Evolutionary conservation across 176 grass and related monocot genomes (phyloP), one percentile per base, ranked within the genome.

Genomic region (Cenchrus americanus): DNA sequence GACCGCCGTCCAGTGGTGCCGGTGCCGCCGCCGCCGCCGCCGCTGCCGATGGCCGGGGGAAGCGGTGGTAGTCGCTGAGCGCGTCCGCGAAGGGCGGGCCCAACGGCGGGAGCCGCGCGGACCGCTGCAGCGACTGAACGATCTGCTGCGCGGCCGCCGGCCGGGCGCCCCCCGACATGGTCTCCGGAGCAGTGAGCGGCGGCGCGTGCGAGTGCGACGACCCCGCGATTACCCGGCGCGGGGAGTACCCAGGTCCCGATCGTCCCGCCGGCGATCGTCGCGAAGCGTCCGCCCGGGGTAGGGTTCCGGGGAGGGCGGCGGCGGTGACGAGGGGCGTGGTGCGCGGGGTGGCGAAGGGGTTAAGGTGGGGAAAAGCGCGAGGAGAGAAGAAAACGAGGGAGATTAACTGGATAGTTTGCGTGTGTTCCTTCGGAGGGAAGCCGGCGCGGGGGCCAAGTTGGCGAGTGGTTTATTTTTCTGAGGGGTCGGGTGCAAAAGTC

Each of bases 111-210:
- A 88, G 52, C 73, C 76, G 63, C n/a, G 60, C 50, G 34, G 79
- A 73, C 74, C 78, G 81, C 84, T 82, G 82, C 60, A 89, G 64
- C 34, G 90, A 87, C 81, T 86, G 89, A 10, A 94, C 82, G 77
- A 94, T 87, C 83, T 85, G 85, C 71, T 78, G 83, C 80, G 77
- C 82, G 58, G 70, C 68, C 79, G 50, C 79, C 68, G 46, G 69
- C 48, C 83, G 69, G 72, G 87, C 73, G 12, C 88, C 80, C 51
- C 90, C 94, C 66, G 86, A 86, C 96, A 95, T 90, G 81, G 82
- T 64, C 57, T 68, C 68, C 80, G 76, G 26, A 41, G 51, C n/a
- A 50, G 24, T 43, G 24, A 9, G 14, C 7, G 14, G n/a, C 49
- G 46, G 83, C 70, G 42, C 82, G 42, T 13, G 2, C 46, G 10